Conservation (phyloP, 139 green algal species). For the Picochlorum sp. region DNA sequence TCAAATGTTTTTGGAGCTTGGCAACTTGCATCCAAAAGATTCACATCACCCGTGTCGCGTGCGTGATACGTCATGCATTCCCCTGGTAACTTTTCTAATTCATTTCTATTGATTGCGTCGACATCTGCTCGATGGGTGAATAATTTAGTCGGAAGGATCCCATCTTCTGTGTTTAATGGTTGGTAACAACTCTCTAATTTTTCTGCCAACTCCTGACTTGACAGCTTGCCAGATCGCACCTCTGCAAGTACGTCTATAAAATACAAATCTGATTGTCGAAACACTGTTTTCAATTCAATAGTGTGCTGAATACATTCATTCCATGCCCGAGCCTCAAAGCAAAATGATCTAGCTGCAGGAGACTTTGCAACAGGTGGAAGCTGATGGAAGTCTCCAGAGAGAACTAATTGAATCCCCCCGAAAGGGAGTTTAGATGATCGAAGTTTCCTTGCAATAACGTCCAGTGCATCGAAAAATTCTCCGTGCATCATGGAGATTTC, state of each 20-base stretch:
- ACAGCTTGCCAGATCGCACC: constrained; percentile 31
- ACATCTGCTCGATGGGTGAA: constrained; percentile 43
- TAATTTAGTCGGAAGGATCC: constrained; percentile 51
- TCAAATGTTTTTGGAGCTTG: constrained; percentile 21
- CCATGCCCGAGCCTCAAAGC: constrained; percentile 52
- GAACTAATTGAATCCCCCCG: constrained; percentile 60
- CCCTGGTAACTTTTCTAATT: constrained; percentile 27
- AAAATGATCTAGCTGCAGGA: constrained; percentile 28
- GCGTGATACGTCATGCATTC: constrained; percentile 18
- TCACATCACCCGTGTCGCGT: constrained; percentile 25
- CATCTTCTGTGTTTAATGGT: constrained; percentile 37
- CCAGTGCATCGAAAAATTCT: constrained; percentile 39
- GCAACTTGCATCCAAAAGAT: constrained; percentile 24
- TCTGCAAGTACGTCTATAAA: constrained; percentile 52
- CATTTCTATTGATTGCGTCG: constrained; percentile 33
- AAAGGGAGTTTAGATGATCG: constrained; percentile 34
- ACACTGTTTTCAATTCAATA: constrained; percentile 46
- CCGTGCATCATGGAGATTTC: constrained; percentile 57
- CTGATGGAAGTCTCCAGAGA: constrained; percentile 63
- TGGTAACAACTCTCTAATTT: constrained; percentile 25
- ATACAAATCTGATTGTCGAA: constrained; percentile 42
- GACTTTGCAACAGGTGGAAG: constrained; percentile 53
- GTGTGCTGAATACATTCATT: constrained; percentile 25
- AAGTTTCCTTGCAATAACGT: constrained; percentile 26
- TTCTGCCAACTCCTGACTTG: constrained; percentile 4